Base-by-base conservation (phyloP, 805 yeast species). In the Nakazawaea wickerhamii region DNA sequence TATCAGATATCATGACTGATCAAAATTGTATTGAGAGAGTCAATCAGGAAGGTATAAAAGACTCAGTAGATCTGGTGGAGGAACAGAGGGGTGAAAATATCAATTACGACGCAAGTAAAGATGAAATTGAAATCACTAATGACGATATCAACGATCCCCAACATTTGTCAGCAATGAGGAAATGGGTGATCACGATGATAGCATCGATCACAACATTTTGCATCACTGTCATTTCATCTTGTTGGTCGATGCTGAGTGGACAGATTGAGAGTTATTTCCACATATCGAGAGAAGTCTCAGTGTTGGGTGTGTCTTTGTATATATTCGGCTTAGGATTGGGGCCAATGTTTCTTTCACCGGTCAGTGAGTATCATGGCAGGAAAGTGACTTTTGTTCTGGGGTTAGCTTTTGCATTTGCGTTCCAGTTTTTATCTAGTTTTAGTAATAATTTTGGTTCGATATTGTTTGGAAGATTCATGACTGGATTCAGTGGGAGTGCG, bases 401-500 rank as follows among this genome's bases (percentile, higher is more conserved):
- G 6, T 62, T 75, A 31, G 57, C 68, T 53, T 47, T 75, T 43
- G 64, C 70, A 6, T 65, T 70, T 17, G 46, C 69, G 10, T 78
- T 77, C 60, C 73, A 77, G 51, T 57, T 80, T 27, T 71, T 74
- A 2, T 74, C 81, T 47, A 79, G 79, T 7, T 74, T 76, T 54
- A 70, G 74, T 47, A 53, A 71, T 54, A 81, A 79, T 44, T 73
- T 79, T 26, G 80, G 79, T 8, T 85, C 82, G 26, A 63, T 85
- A 44, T 59, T 82, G 44, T 74, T 82, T 36, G 75, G 81, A 40
- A 73, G 93, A 49, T 76, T 82, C 49, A 60, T 81, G 47, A 77
- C 80, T 10, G 93, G 93, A 1, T 69, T 84, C 35, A 81, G 81
- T 50, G 89, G 89, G 4, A 79, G 87, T 39, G 81, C 85, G 2